Evolutionary conservation across 768 basidiomycete genomes (phyloP).

Genomic region (Ramaria sp.): DNA sequence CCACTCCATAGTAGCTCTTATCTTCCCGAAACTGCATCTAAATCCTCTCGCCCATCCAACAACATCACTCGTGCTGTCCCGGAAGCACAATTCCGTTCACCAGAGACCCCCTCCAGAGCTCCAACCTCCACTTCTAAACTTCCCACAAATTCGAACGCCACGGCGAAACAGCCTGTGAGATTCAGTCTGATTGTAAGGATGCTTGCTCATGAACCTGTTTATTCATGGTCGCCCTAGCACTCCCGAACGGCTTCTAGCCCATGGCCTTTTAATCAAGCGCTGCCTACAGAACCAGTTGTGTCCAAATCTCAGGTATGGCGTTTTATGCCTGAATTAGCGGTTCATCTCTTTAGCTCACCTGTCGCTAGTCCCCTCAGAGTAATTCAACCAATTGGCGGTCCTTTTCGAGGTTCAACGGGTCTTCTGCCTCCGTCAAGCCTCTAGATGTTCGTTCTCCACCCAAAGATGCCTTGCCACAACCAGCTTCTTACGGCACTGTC

Average conservation of each 20-base stretch:
- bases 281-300: not conserved
- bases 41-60: not conserved
- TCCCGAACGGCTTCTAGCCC: conserved; percentile 2
- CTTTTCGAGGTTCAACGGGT: not conserved
- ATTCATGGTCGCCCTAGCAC: not conserved
- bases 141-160: not conserved
- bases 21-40: not conserved
- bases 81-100: not conserved
- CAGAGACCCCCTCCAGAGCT: not conserved
- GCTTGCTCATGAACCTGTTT: not conserved
- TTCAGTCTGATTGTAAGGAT: not conserved
- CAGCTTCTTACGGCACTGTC: not conserved
- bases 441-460: not conserved
- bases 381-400: not conserved
- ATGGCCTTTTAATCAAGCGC: conserved; percentile 7
- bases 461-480: not conserved
- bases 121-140: not conserved
- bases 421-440: not conserved
- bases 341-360: not conserved
- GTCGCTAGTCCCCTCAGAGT: not conserved
- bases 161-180: conserved; percentile 5
- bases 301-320: not conserved
- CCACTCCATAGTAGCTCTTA: not conserved
- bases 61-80: not conserved
- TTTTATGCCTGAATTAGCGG: not conserved